A percentile compares a stretch with the other conserved stretches of the same genome.
phyloP scores from a whole-genome alignment of 2,329 filamentous ascomycete species.

The Lasiodiplodia citricola region DNA sequence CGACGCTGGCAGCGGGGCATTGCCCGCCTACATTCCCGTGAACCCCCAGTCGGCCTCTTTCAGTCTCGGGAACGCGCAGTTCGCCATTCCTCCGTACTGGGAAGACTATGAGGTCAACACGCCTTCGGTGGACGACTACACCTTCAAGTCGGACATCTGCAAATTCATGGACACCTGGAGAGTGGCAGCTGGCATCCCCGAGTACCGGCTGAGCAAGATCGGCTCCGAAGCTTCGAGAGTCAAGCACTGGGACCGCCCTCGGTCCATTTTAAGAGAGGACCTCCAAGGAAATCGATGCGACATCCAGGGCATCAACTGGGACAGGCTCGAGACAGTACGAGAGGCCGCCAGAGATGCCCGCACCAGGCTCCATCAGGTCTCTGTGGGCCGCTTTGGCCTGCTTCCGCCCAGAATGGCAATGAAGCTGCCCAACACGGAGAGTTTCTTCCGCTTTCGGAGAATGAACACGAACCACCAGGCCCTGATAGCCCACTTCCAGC shows the following conservation, averaged over 20 bases:
- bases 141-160: constrained; percentile 28
- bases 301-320: constrained; percentile 47
- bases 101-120: constrained; percentile 26
- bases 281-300: constrained; percentile 43
- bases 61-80: constrained; percentile 24
- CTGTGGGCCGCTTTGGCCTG: neutral
- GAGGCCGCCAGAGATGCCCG: constrained; percentile 24
- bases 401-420: constrained; percentile 3
- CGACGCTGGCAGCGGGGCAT: neutral
- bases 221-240: constrained; percentile 20
- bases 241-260: constrained; percentile 31
- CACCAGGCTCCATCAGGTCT: constrained; percentile 14
- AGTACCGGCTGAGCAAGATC: constrained; percentile 8
- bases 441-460: constrained; percentile 54
- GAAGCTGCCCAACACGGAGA: constrained; percentile 47
- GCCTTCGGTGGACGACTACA: constrained; percentile 25
- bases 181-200: constrained; percentile 3
- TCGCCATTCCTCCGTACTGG: constrained; percentile 5
- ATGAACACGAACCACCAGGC: constrained; percentile 57
- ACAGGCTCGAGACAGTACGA: constrained; percentile 37
- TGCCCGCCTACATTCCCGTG: constrained; percentile 5
- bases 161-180: constrained; percentile 28
- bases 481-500: constrained; percentile 63
- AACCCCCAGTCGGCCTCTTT: constrained; percentile 6
- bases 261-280: constrained; percentile 38